Evolutionary conservation across 2,329 filamentous ascomycete species (phyloP), one percentile per base, ranked within the genome.

Genomic region (Plectosphaerella plurivora): DNA sequence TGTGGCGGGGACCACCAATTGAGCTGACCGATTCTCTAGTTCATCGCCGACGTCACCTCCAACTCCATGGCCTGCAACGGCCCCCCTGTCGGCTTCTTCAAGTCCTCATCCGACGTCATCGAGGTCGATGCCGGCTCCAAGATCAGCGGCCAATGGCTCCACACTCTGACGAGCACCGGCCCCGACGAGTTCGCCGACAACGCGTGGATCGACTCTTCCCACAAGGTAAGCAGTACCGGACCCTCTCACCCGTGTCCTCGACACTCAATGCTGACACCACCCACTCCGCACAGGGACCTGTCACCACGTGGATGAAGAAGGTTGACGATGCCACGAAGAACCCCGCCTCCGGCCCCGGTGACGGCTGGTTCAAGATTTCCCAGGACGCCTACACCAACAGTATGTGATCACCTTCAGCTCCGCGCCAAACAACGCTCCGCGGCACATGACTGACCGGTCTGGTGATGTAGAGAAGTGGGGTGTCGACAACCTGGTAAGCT

Each of bases 21-120:
- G 28, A 33, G 28, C 28, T 33, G 28, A 33, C 28, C 37, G 15
- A 41, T 41, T 15, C 14, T 41, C 37, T 41, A 41, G 37, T 41
- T 41, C 51, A 76, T 82, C 62, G 73, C 69, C n/a, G 74, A 84
- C 60, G 78, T 82, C 9, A 74, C 69, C 24, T 78, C 75, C 51
- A 72, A 77, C 60, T 73, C 77, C 54, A 65, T 84, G 39, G 79
- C 77, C 33, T 84, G 79, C 70, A 83, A 83, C 61, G 77, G 79
- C 33, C 70, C 73, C n/a, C 74, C 75, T 18, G 37, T 41, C 15
- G 37, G 37, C 14, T 41, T n/a, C 37, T 41, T 41, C 37, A 41
- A 15, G 14, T 41, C 65, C 10, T 76, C 73, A 4, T 50, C 62
- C 52, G 63, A 66, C 11, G 67, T 82, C 49, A 74, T 82, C 56